Evolutionary conservation across 805 yeast species (phyloP).

Genomic region (Hanseniaspora lachancei): DNA sequence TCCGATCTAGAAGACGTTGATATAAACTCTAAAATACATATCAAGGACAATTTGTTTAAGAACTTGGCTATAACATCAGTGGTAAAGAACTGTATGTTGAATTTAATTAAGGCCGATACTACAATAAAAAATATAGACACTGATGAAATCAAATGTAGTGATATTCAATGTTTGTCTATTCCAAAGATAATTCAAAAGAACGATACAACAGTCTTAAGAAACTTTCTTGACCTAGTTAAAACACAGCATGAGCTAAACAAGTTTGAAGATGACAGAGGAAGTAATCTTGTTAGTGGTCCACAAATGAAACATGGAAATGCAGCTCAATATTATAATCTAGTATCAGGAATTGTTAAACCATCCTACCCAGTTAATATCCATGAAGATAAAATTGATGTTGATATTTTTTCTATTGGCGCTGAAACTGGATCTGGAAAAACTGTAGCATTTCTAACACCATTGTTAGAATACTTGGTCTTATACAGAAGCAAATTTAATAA

Average conservation of each 20-base stretch:
- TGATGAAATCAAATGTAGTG: slow-evolving; percentile 41
- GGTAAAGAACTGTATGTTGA: not conserved
- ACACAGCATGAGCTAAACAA: not conserved
- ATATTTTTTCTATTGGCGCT: slow-evolving; percentile 73
- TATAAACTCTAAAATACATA: not conserved
- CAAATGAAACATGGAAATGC: not conserved
- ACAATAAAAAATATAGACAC: slow-evolving; percentile 24
- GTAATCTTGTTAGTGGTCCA: not conserved
- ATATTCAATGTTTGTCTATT: slow-evolving; percentile 70
- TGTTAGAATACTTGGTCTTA: slow-evolving; percentile 54
- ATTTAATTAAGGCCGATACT: slow-evolving; percentile 24
- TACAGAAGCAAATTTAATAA: slow-evolving; percentile 36
- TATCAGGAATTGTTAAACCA: not conserved
- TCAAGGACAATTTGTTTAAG: not conserved
- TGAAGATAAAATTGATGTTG: not conserved
- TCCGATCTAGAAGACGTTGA: not conserved
- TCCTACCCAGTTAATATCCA: not conserved
- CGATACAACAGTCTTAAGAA: slow-evolving; percentile 13
- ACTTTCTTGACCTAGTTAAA: not conserved
- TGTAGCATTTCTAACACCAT: slow-evolving; percentile 73
- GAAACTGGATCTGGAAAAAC: slow-evolving; percentile 98
- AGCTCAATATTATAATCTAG: no score
- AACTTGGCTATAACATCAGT: not conserved
- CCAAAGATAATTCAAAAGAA: slow-evolving; percentile 34
- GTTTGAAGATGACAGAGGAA: not conserved